Conservation (phyloP, 2,329 filamentous ascomycete species). For the Phialocephala subalpina region DNA sequence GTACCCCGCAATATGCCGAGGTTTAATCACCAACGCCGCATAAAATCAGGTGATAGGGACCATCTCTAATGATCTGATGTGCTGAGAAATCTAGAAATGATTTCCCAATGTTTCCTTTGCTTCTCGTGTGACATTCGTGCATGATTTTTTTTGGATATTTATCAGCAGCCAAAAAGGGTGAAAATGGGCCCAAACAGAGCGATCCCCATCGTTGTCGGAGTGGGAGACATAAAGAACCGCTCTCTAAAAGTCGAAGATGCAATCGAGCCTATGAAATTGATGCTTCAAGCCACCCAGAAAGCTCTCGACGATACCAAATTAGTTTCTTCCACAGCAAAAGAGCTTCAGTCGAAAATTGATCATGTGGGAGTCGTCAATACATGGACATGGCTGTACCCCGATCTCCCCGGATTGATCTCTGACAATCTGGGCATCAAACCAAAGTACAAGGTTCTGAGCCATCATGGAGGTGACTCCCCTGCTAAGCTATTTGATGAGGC, state of each 20-base stretch:
- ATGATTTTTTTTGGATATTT: not conserved
- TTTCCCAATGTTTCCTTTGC: not conserved
- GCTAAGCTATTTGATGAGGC: slow-evolving; percentile 70
- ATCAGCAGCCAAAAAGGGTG: not conserved
- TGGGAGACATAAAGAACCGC: slow-evolving; percentile 68
- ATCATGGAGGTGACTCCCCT: slow-evolving; percentile 71
- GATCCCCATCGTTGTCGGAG: slow-evolving; percentile 66
- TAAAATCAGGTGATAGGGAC: not conserved
- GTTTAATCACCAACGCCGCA: not conserved
- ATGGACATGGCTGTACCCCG: slow-evolving; percentile 72
- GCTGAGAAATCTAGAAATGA: not conserved
- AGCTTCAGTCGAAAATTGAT: slow-evolving; percentile 58
- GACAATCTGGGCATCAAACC: slow-evolving; percentile 56
- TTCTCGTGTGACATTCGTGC: not conserved
- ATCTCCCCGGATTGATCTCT: slow-evolving; percentile 63
- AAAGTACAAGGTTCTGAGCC: slow-evolving; percentile 57
- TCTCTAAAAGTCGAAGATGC: slow-evolving; percentile 59
- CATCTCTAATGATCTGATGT: not conserved
- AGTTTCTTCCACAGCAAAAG: slow-evolving; percentile 36
- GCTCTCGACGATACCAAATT: slow-evolving; percentile 60
- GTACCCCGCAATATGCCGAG: slow-evolving; percentile 3
- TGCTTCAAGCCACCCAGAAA: slow-evolving; percentile 60
- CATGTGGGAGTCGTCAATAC: slow-evolving; percentile 66
- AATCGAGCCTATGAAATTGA: slow-evolving; percentile 65
- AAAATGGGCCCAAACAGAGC: slow-evolving; percentile 12